Conservation (phyloP, 768 basidiomycete genomes). For the Leccinum aurantiacum region DNA sequence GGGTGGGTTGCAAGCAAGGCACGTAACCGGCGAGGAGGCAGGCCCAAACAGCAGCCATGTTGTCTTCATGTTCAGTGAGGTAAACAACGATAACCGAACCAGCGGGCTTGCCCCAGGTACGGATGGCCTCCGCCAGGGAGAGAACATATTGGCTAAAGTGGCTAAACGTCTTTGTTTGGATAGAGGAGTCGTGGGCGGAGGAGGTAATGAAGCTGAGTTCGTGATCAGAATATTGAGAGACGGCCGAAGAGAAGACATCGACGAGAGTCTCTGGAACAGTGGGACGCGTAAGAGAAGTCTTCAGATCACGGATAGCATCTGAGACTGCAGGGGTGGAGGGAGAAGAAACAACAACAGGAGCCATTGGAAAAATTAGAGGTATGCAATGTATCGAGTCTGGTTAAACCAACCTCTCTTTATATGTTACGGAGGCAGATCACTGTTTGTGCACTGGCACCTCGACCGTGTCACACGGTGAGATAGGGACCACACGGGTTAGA, state of each 20-base stretch:
- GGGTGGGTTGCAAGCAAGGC: conserved; percentile 33
- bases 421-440: conserved; percentile 3
- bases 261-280: conserved; percentile 19
- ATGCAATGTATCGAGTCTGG: background rate
- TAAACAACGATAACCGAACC: conserved; percentile 31
- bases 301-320: conserved; percentile 11
- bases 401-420: conserved; percentile 21
- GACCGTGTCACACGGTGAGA: no score
- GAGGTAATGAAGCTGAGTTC: conserved; percentile 30
- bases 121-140: conserved; percentile 22
- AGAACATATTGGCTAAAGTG: conserved; percentile 17
- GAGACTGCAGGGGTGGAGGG: background rate
- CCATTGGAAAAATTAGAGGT: conserved; percentile 8
- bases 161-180: conserved; percentile 26
- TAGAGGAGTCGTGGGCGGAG: conserved; percentile 32
- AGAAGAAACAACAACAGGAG: conserved; percentile 15
- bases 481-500: no score
- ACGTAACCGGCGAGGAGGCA: conserved; percentile 33
- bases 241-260: conserved; percentile 25
- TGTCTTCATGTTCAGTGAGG: conserved; percentile 35
- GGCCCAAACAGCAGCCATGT: conserved; percentile 34
- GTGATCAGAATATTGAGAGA: conserved; percentile 20
- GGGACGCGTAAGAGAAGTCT: conserved; percentile 11
- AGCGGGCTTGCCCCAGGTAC: conserved; percentile 25
- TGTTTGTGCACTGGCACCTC: background rate